Base-by-base conservation (phyloP, 2,329 filamentous ascomycete species). In the Sarocladiaceae sp. region DNA sequence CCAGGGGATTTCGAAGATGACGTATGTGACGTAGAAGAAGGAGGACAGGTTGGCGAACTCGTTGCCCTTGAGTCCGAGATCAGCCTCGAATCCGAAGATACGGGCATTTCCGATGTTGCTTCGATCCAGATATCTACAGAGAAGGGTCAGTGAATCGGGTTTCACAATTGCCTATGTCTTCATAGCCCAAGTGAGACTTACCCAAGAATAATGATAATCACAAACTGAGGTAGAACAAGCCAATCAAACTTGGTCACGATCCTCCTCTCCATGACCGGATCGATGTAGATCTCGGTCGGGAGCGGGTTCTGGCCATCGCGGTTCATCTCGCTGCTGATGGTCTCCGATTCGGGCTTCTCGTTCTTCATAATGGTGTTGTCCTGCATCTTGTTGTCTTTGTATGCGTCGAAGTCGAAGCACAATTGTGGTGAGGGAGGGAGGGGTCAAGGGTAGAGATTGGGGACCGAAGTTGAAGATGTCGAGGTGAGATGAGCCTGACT, bases 1-100 rank as follows among this genome's bases (percentile, higher is more conserved):
- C 2, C 35, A 74, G 0, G 82, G 80, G 31, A 84, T 80, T 60
- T 83, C 74, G 58, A 82, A 82, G 35, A 83, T 46, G 51, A 84
- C 83, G 60, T 84, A 85, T 10, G 75, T 75, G 57, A 84, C 72
- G 60, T 83, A 84, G 65, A 84, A 84, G 51, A 79, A 59, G 2
- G 77, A 79, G 2, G 84, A 69, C 1, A 83, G 70, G 11, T 64
- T 65, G 55, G 84, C 84, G 68, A 83, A 84, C 55, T 83, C 78
- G 55, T 82, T 77, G 23, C 73, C 73, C 13, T 59, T 66, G 25
- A 84, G 60, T 0, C 66, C 57, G 3, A 84, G 70, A 37, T 82
- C 78, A 28, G 70, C 70, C 48, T 78, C 73, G 10, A 83, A 64
- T 0, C 78, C 77, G 3, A 77, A 78, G 6, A 83, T 59, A 56